phyloP scores from a whole-genome alignment of 148 eudicot species.

The Silene uniflora region DNA sequence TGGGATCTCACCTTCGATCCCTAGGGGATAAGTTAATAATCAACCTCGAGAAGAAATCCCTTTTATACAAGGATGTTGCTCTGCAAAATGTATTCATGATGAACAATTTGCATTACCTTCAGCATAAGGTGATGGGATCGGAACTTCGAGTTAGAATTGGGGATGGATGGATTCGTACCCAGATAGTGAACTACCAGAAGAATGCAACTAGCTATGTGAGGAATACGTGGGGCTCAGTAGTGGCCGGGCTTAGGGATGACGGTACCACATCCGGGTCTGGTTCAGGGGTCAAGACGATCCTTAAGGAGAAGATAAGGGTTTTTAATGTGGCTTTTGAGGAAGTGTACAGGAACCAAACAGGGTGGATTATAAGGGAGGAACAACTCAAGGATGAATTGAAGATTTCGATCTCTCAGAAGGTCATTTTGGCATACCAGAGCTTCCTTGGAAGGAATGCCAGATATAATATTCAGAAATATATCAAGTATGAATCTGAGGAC shows the following conservation, averaged over 20 bases:
- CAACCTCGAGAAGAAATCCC: constrained; percentile 52
- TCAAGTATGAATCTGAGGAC: constrained; percentile 61
- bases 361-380: no score
- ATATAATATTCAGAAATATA: constrained; percentile 43
- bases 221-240: constrained; percentile 54
- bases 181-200: constrained; percentile 36
- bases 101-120: constrained; percentile 77
- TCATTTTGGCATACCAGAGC: constrained; percentile 59
- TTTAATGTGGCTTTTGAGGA: no score
- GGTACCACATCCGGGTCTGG: constrained; percentile 35
- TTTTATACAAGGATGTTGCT: constrained; percentile 51
- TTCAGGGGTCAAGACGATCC: constrained; percentile 27
- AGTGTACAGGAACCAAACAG: no score
- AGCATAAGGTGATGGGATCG: constrained; percentile 47
- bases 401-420: constrained; percentile 46
- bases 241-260: constrained; percentile 45
- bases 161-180: constrained; percentile 56
- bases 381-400: constrained; percentile 61
- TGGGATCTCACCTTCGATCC: constrained; percentile 43
- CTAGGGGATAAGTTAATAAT: constrained; percentile 40
- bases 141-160: constrained; percentile 39
- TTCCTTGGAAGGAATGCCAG: constrained; percentile 33
- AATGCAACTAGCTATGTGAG: constrained; percentile 63
- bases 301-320: constrained; percentile 48
- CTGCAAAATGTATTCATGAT: constrained; percentile 59